Evolutionary conservation across 352 stramenopile genomes (phyloP).

Genomic region (Elongisporangium undulatum): DNA sequence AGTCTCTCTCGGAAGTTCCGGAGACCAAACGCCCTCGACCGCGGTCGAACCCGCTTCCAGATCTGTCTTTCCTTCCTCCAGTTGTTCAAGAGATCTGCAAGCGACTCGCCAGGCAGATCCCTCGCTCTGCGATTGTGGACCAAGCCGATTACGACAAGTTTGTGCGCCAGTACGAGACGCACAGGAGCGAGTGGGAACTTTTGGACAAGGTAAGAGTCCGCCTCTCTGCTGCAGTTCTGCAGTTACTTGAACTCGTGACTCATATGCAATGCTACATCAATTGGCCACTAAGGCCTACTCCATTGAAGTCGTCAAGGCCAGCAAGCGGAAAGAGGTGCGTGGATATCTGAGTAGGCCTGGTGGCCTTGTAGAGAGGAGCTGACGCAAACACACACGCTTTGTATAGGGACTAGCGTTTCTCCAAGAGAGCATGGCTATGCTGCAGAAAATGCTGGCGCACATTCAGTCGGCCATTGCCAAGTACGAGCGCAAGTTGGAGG

Average conservation of each 20-base stretch:
- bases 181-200: slow-evolving; percentile 50
- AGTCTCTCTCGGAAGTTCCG: neutral
- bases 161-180: slow-evolving; percentile 37
- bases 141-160: slow-evolving; percentile 59
- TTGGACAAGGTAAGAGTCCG: slow-evolving; percentile 54
- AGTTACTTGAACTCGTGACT: neutral
- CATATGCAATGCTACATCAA: neutral
- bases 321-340: slow-evolving; percentile 20
- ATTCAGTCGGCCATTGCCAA: slow-evolving; percentile 33
- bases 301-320: slow-evolving; percentile 44
- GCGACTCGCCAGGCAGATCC: slow-evolving; percentile 35
- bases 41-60: slow-evolving; percentile 28
- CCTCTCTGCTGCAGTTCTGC: neutral
- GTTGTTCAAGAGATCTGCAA: slow-evolving; percentile 53
- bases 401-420: slow-evolving; percentile 33
- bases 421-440: slow-evolving; percentile 32
- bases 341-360: slow-evolving; percentile 7
- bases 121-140: slow-evolving; percentile 54
- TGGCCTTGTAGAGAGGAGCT: slow-evolving; percentile 32
- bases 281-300: slow-evolving; percentile 34
- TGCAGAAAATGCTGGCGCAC: slow-evolving; percentile 40
- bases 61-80: slow-evolving; percentile 48
- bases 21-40: slow-evolving; percentile 22
- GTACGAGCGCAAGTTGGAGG: slow-evolving; percentile 23
- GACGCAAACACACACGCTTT: neutral